These are phyloP conservation scores for Solanum etuberosum DNA, from an alignment of 257 asterid species.

Conservation along the genomic window DNA sequence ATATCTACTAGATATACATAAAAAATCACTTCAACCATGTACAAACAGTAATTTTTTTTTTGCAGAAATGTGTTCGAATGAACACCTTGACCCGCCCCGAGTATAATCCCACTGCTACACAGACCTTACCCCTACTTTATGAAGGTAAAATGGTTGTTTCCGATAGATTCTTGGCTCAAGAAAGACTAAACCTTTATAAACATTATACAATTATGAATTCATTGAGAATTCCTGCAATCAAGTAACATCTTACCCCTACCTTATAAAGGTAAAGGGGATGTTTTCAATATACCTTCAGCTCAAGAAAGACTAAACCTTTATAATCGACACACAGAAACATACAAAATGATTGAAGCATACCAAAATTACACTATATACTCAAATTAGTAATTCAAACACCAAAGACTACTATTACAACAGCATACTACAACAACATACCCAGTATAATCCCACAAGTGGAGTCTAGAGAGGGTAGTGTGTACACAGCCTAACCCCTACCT, in stretches of 20 bases:
- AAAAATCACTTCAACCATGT: neutral
- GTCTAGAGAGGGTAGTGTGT: too few relatives aligned
- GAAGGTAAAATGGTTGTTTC: neutral
- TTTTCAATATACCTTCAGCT: neutral
- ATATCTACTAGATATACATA: neutral
- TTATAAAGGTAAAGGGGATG: neutral
- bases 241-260: neutral
- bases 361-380: neutral
- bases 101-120: neutral
- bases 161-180: neutral
- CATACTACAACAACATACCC: neutral
- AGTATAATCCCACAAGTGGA: too few relatives aligned
- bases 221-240: neutral
- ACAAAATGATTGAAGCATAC: neutral
- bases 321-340: neutral
- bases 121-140: neutral
- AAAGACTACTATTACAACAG: neutral
- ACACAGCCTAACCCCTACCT: too few relatives aligned
- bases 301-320: neutral
- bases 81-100: neutral
- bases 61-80: too few relatives aligned
- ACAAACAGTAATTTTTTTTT: neutral
- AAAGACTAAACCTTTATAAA: neutral
- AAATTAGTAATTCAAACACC: neutral
- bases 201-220: neutral